These are phyloP conservation scores for Blastomyces percursus DNA, from an alignment of 2,329 filamentous ascomycete species.

Conservation along the genomic window DNA sequence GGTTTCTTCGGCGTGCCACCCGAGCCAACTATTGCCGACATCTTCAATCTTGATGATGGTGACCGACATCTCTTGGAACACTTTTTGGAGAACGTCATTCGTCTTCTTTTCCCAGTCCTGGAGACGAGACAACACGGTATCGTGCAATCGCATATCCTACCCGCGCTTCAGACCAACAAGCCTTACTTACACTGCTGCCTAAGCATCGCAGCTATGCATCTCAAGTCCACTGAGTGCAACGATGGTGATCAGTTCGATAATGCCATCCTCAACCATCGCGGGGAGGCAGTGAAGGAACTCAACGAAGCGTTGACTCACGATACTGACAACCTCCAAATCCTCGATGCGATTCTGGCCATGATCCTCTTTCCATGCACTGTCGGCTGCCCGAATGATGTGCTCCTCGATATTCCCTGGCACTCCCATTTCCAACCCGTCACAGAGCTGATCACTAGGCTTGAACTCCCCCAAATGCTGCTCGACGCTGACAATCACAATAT, in stretches of 20 bases:
- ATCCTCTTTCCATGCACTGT: conserved; percentile 93
- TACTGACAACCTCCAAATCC: conserved; percentile 70
- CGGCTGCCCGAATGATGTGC: conserved; percentile 68
- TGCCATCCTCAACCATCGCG: conserved; percentile 83
- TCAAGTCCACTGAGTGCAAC: conserved; percentile 60
- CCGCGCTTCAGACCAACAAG: conserved; percentile 80
- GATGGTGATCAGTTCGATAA: conserved; percentile 66
- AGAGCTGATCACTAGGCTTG: conserved; percentile 73
- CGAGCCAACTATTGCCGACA: conserved; percentile 37
- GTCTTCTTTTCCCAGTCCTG: conserved; percentile 81
- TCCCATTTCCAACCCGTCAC: conserved; percentile 91
- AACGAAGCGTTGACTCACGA: conserved; percentile 70
- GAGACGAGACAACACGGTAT: conserved; percentile 82
- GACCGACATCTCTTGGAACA: conserved; percentile 82
- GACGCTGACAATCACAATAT: conserved; percentile 48
- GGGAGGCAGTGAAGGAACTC: conserved; percentile 69
- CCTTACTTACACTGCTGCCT: conserved; percentile 92
- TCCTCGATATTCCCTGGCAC: conserved; percentile 92
- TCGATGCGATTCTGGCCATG: conserved; percentile 83
- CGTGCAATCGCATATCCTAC: conserved; percentile 69
- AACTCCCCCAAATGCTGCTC: conserved; percentile 59
- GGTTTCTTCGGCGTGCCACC: conserved; percentile 78
- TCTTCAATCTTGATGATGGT: conserved; percentile 68
- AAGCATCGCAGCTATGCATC: conserved; percentile 83
- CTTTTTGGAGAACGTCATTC: conserved; percentile 78